Percentiles rank a stretch among this genome's conserved stretches.
Conservation (phyloP, 2,329 filamentous ascomycete species). For the Grosmannia penicillata region DNA sequence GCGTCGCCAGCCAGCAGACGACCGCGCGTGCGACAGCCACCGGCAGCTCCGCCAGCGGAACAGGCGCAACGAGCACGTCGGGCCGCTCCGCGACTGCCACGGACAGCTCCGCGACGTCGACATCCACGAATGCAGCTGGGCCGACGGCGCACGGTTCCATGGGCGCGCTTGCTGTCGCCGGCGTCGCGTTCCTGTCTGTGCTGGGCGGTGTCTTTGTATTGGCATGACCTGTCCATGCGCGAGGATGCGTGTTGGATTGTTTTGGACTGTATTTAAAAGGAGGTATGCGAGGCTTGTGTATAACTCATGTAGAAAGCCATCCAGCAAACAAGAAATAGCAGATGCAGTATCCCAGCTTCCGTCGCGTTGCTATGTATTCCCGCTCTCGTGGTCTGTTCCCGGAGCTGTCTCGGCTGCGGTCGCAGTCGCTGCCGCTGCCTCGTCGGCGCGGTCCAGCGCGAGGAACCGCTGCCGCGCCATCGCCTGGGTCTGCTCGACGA, state of each 20-base stretch:
- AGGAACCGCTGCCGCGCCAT: slow-evolving; percentile 46
- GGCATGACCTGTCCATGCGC: no score
- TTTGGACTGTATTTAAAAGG: neutral
- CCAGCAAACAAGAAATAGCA: no score
- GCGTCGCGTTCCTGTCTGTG: slow-evolving; percentile 12
- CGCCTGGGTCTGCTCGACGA: slow-evolving; percentile 49
- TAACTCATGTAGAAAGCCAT: no score
- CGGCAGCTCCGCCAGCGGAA: neutral
- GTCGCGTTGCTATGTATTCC: neutral
- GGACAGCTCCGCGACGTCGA: slow-evolving; percentile 4
- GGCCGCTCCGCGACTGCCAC: slow-evolving; percentile 2
- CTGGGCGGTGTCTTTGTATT: slow-evolving; percentile 14
- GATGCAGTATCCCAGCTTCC: neutral
- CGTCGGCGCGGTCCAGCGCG: slow-evolving; percentile 6
- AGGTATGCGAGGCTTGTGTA: no score
- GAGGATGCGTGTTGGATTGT: no score
- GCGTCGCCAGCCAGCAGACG: slow-evolving; percentile 23
- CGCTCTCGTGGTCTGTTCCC: slow-evolving; percentile 9
- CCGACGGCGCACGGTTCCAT: slow-evolving; percentile 3
- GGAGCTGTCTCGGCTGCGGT: neutral
- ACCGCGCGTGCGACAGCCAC: slow-evolving; percentile 1
- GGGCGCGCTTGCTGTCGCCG: slow-evolving; percentile 10
- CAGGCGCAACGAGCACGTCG: no score
- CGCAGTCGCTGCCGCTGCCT: neutral
- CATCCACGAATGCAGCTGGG: slow-evolving; percentile 5